Conservation (phyloP, 140 eudicot genomes). For the Oenanthe javanica region DNA sequence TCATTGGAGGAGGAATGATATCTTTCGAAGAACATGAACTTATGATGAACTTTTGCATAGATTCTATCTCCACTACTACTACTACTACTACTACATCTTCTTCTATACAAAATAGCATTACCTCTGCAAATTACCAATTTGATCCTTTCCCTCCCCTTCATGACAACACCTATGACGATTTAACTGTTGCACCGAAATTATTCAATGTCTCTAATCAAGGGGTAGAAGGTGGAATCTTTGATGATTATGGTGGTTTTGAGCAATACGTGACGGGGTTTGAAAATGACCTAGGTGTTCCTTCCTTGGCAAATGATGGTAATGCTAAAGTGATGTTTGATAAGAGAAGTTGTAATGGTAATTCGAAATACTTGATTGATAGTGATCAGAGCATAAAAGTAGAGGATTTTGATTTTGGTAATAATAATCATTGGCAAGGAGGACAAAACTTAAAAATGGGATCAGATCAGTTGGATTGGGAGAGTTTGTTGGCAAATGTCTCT, state of each 20-base stretch:
- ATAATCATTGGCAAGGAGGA: slow-evolving; percentile 28
- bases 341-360: slow-evolving; percentile 24
- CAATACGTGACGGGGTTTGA: slow-evolving; percentile 52
- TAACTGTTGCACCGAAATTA: slow-evolving; percentile 18
- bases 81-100: slow-evolving; percentile 23
- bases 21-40: slow-evolving; percentile 52
- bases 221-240: slow-evolving; percentile 21
- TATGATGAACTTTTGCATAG: slow-evolving; percentile 39
- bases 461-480: slow-evolving; percentile 72
- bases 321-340: slow-evolving; percentile 8
- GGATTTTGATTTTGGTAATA: slow-evolving; percentile 47
- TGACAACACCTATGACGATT: slow-evolving; percentile 15
- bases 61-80: slow-evolving; percentile 33
- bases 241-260: slow-evolving; percentile 41
- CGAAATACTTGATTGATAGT: slow-evolving; percentile 18
- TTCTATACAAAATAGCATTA: slow-evolving; percentile 27
- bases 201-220: slow-evolving; percentile 28
- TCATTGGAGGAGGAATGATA: slow-evolving; percentile 20
- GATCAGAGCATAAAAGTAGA: slow-evolving; percentile 37
- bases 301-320: slow-evolving; percentile 23
- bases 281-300: slow-evolving; percentile 36
- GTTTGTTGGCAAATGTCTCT: slow-evolving; percentile 74
- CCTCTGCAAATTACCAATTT: slow-evolving; percentile 23
- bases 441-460: slow-evolving; percentile 59
- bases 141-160: slow-evolving; percentile 33